Percentiles rank a stretch among this genome's conserved stretches.
phyloP scores from a whole-genome alignment of 1,139 yeast species.

The Sugiyamaella paludigena region DNA sequence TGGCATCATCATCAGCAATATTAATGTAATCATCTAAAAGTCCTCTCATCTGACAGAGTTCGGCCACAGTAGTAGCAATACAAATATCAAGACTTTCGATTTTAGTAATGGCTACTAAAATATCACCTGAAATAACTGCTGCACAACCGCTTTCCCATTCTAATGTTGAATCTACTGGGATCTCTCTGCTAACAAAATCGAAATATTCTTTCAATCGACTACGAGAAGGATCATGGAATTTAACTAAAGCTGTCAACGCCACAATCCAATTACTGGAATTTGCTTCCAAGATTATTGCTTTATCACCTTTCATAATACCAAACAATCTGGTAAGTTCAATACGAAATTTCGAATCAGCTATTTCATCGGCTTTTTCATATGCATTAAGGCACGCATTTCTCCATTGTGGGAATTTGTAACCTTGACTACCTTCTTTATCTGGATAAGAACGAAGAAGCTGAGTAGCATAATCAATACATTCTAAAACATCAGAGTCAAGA shows the following conservation, averaged over 20 bases:
- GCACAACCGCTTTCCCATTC: constrained; percentile 63
- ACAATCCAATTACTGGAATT: constrained; percentile 34
- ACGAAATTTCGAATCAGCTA: constrained; percentile 19
- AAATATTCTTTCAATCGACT: constrained; percentile 47
- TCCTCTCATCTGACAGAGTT: constrained; percentile 64
- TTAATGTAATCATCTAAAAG: constrained; percentile 48
- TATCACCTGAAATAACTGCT: constrained; percentile 57
- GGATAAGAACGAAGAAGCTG: constrained; percentile 26
- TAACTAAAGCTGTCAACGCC: constrained; percentile 39
- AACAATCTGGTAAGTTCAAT: constrained; percentile 21
- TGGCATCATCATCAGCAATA: neutral
- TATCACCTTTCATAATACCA: constrained; percentile 47
- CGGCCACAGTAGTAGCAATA: constrained; percentile 65
- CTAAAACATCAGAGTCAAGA: constrained; percentile 19
- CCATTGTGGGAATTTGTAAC: constrained; percentile 29
- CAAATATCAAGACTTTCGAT: constrained; percentile 63
- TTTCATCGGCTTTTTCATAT: constrained; percentile 15
- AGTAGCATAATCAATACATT: constrained; percentile 22
- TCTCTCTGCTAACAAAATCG: constrained; percentile 34
- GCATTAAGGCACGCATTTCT: constrained; percentile 22
- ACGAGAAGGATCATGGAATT: constrained; percentile 59
- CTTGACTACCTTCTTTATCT: constrained; percentile 11
- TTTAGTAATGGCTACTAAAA: constrained; percentile 57
- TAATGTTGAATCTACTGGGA: constrained; percentile 42
- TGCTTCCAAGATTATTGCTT: constrained; percentile 48